These are phyloP conservation scores for Mucor racemosus DNA, from an alignment of 371 early-diverging fungal species.

Conservation along the genomic window DNA sequence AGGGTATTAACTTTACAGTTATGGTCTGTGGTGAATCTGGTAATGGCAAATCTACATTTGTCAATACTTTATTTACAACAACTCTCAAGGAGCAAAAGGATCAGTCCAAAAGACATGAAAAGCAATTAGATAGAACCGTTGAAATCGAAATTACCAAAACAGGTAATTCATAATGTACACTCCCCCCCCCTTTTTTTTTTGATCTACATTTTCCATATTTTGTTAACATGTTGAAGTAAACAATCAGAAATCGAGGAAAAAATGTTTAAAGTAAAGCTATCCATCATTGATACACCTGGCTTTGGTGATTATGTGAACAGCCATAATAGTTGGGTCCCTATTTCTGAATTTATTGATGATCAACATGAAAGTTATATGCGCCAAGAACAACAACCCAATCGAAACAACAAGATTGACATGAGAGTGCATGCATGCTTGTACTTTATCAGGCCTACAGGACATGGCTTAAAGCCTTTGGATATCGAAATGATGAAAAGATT, in stretches of 20 bases:
- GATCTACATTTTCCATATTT: not conserved
- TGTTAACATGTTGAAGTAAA: conserved; percentile 29
- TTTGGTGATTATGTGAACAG: conserved; percentile 88
- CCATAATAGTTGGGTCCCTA: conserved; percentile 72
- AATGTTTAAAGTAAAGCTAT: conserved; percentile 90
- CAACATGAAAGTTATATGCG: conserved; percentile 92
- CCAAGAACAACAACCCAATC: conserved; percentile 62
- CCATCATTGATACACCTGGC: conserved; percentile 90
- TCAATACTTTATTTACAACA: conserved; percentile 84
- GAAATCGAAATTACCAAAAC: conserved; percentile 86
- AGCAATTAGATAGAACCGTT: conserved; percentile 70
- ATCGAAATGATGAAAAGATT: conserved; percentile 91
- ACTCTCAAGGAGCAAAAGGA: conserved; percentile 70
- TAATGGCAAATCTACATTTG: conserved; percentile 82
- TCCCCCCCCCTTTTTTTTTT: not conserved
- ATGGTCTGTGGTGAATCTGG: conserved; percentile 90
- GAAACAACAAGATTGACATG: conserved; percentile 66
- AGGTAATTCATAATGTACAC: conserved; percentile 38
- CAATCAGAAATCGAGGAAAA: conserved; percentile 91
- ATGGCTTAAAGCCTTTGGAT: conserved; percentile 88
- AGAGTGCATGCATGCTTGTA: conserved; percentile 92
- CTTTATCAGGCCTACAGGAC: conserved; percentile 90
- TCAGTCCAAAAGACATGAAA: conserved; percentile 53
- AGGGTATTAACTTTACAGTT: conserved; percentile 91
- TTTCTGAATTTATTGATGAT: conserved; percentile 87